Evolutionary conservation across 352 stramenopile species (phyloP).

Genomic region (Globisporangium splendens): DNA sequence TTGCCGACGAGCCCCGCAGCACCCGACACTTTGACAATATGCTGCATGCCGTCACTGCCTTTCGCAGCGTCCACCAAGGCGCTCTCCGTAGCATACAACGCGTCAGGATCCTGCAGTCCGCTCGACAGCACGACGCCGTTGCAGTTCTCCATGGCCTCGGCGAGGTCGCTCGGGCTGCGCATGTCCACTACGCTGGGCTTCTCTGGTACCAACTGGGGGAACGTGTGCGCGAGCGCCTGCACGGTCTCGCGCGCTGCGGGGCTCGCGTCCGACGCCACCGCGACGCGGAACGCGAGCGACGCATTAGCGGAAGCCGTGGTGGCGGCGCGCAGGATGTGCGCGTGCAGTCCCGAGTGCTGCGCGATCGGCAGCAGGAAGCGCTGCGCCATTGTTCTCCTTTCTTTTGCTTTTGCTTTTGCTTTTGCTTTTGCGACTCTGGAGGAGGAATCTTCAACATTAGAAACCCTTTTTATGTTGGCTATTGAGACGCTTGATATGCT

Average conservation of each 20-base stretch:
- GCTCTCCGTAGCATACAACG: constrained; percentile 10
- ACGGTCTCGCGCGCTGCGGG: constrained; percentile 5
- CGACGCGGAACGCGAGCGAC: constrained; percentile 20
- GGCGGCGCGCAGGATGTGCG: constrained; percentile 11
- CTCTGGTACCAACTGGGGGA: constrained; percentile 27
- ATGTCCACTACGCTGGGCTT: constrained; percentile 32
- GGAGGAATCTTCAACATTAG: not conserved
- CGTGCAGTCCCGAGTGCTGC: constrained; percentile 20
- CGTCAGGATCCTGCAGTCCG: constrained; percentile 9
- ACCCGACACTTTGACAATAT: constrained; percentile 59
- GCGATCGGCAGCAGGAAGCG: constrained; percentile 39
- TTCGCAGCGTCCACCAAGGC: constrained; percentile 17
- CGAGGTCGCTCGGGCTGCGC: constrained; percentile 34
- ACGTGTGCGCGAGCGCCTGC: constrained; percentile 18
- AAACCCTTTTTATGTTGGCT: no score
- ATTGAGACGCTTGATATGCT: no score
- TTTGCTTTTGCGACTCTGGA: no score
- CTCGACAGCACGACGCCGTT: constrained; percentile 42
- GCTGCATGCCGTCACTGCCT: constrained; percentile 11
- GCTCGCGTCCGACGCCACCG: constrained; percentile 10
- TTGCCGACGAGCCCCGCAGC: constrained; percentile 32
- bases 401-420: not conserved
- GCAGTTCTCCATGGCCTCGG: constrained; percentile 35
- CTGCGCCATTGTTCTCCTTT: constrained; percentile 3
- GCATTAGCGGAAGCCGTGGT: not conserved